Evolutionary conservation across 2,329 filamentous ascomycete genomes (phyloP).

Genomic region (Drechslerella coelobrocha): DNA sequence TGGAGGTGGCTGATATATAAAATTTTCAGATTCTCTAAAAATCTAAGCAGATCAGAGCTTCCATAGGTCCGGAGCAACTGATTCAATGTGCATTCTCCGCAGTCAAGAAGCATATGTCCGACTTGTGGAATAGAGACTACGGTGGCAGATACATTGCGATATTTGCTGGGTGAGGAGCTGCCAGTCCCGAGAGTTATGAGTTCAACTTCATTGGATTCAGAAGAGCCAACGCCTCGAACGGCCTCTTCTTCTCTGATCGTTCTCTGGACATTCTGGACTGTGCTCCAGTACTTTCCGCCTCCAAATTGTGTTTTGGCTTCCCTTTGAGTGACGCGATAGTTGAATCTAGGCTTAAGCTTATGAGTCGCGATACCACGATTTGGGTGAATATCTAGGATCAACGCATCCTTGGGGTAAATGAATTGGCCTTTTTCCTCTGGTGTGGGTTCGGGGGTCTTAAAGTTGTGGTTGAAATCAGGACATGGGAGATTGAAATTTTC

Average conservation of each 20-base stretch:
- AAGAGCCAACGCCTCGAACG: slow-evolving; percentile 65
- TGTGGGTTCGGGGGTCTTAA: slow-evolving; percentile 62
- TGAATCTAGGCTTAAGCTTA: slow-evolving; percentile 51
- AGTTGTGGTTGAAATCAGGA: slow-evolving; percentile 60
- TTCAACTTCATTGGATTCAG: slow-evolving; percentile 74
- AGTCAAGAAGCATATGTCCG: slow-evolving; percentile 90
- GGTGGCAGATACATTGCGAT: slow-evolving; percentile 92
- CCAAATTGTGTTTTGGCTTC: slow-evolving; percentile 44
- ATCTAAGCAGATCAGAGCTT: slow-evolving; percentile 68
- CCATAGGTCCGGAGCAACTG: slow-evolving; percentile 79
- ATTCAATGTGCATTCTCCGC: slow-evolving; percentile 88
- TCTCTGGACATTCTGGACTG: slow-evolving; percentile 64
- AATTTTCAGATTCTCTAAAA: slow-evolving; percentile 77
- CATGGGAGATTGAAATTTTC: slow-evolving; percentile 73
- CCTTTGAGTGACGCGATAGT: slow-evolving; percentile 50
- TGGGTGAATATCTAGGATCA: slow-evolving; percentile 37
- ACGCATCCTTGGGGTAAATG: slow-evolving; percentile 20
- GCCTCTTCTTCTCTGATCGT: slow-evolving; percentile 55
- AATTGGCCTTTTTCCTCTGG: slow-evolving; percentile 25
- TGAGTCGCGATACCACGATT: slow-evolving; percentile 3
- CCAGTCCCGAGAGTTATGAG: slow-evolving; percentile 89
- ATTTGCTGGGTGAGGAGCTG: slow-evolving; percentile 86
- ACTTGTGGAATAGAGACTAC: slow-evolving; percentile 81
- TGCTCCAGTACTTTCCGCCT: slow-evolving; percentile 61
- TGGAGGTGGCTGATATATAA: slow-evolving; percentile 96